Conservation (phyloP, 2,329 filamentous ascomycete species). For the Penicillium sp. region DNA sequence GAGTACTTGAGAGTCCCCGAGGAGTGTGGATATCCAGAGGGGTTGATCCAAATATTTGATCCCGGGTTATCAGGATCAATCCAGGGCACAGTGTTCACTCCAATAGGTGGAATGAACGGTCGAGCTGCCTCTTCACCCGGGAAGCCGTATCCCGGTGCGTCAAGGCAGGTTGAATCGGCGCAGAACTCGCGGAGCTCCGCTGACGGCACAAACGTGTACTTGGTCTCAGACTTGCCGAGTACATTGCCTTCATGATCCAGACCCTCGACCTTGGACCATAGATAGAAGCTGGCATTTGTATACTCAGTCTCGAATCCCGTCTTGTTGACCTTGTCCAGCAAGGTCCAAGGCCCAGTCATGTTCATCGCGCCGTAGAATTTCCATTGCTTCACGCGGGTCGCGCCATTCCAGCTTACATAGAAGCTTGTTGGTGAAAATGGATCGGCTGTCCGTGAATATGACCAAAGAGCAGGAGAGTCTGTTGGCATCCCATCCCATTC, state of each 20-base stretch:
- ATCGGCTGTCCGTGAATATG: conserved; percentile 35
- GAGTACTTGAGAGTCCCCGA: conserved; percentile 1
- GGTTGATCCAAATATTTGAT: conserved; percentile 19
- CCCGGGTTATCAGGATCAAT: conserved; percentile 30
- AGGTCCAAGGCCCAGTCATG: conserved; percentile 32
- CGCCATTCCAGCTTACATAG: conserved; percentile 46
- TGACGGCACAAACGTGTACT: conserved; percentile 41
- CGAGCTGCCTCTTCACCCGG: conserved; percentile 29
- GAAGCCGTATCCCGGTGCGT: conserved; percentile 31
- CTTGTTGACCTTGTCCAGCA: conserved; percentile 33
- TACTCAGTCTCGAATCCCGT: conserved; percentile 43
- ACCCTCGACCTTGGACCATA: conserved; percentile 39
- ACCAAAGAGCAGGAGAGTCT: conserved; percentile 44
- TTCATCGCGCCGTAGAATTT: conserved; percentile 36
- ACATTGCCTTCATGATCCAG: conserved; percentile 34
- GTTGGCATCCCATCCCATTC: conserved; percentile 44
- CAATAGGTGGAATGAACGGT: conserved; percentile 32
- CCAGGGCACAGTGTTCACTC: conserved; percentile 37
- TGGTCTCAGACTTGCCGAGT: conserved; percentile 35
- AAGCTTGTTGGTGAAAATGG: conserved; percentile 30
- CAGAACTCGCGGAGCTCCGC: conserved; percentile 35
- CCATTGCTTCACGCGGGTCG: conserved; percentile 40
- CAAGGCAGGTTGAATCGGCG: conserved; percentile 29
- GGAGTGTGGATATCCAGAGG: conserved; percentile 16
- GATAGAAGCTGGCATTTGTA: conserved; percentile 29